Base-by-base conservation (phyloP, 2,329 filamentous ascomycete genomes). In the Colletotrichum graminicola region DNA sequence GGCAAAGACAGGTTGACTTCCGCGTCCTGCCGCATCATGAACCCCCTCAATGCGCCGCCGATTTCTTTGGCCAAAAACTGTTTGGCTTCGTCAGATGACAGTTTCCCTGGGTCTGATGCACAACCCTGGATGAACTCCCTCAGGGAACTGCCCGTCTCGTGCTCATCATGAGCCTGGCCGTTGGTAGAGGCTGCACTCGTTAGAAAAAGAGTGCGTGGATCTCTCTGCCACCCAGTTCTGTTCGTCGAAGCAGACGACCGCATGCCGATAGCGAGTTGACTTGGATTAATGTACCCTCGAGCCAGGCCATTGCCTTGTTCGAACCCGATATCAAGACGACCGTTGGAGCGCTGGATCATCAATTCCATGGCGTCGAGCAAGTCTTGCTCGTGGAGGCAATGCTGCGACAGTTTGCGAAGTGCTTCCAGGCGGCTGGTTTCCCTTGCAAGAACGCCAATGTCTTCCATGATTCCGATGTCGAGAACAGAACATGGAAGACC, bases 401-500 rank as follows among this genome's bases (percentile, higher is more conserved):
- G 61, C 41, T 73, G 63, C 5, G 67, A 67, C 11, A 67, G 62
- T 12, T 36, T 39, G 16, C 67, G 66, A 12, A 72, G 70, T 6
- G 67, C 54, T 62, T 74, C 63, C 34, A 73, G 62, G 0, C 76
- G 65, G 0, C 57, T 70, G 3, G 66, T 52, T 10, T 77, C 73
- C 18, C 72, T 73, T 3, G 73, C 70, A 4, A 85, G 74, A 62
- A 79, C 81, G 1, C 85, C 84, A 5, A 81, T 76, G 6, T 79
- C 83, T 3, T 78, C 77, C 11, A 85, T 76, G 5, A 76, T 73
- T 4, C 82, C 80, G 11, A 87, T 77, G 68, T 86, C 76, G 2
- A 87, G 78, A 16, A 76, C 74, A 0, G 80, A 79, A 3, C 80
- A 84, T 0, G 82, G 77, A 7, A 85, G 76, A 3, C 81, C 82